A percentile compares a stretch with the other conserved stretches of the same genome.
These are phyloP conservation scores for Wallemia mellicola DNA, from an alignment of 1,284 basidiomycete species.

Conservation along the genomic window DNA sequence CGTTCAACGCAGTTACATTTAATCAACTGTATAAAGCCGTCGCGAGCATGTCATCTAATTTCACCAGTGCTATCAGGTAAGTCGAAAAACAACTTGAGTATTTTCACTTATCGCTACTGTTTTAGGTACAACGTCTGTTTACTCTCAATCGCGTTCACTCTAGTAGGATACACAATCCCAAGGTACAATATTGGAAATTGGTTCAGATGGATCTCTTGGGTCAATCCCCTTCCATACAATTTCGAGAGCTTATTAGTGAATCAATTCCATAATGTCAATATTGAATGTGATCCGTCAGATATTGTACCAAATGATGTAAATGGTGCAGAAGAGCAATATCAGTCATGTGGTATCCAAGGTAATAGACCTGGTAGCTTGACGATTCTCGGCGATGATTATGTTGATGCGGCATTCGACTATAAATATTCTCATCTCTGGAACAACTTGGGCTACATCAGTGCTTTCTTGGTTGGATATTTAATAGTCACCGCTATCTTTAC, in stretches of 20 bases:
- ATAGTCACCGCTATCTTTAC: slow-evolving; percentile 17
- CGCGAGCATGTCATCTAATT: not conserved
- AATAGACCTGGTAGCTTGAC: slow-evolving; percentile 13
- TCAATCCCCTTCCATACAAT: slow-evolving; percentile 6
- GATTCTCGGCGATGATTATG: slow-evolving; percentile 23
- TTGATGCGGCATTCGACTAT: slow-evolving; percentile 29
- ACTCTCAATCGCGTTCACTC: not conserved
- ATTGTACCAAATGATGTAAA: slow-evolving; percentile 3
- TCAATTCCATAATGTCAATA: slow-evolving; percentile 16
- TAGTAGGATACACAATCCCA: not conserved
- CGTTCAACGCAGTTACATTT: not conserved
- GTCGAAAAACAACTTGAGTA: not conserved
- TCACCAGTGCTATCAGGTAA: not conserved
- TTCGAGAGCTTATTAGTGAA: slow-evolving; percentile 21
- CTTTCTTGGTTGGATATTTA: slow-evolving; percentile 22
- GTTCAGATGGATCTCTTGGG: not conserved
- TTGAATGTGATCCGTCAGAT: not conserved
- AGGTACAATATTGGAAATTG: not conserved
- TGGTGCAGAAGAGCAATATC: slow-evolving; percentile 9
- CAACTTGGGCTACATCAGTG: slow-evolving; percentile 21
- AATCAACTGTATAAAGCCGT: not conserved
- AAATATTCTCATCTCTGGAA: slow-evolving; percentile 19
- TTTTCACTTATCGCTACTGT: not conserved
- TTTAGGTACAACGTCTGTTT: slow-evolving; percentile 2
- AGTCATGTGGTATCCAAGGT: slow-evolving; percentile 19